Evolutionary conservation across 768 basidiomycete genomes (phyloP).

Genomic region (Pleurotus platypus): DNA sequence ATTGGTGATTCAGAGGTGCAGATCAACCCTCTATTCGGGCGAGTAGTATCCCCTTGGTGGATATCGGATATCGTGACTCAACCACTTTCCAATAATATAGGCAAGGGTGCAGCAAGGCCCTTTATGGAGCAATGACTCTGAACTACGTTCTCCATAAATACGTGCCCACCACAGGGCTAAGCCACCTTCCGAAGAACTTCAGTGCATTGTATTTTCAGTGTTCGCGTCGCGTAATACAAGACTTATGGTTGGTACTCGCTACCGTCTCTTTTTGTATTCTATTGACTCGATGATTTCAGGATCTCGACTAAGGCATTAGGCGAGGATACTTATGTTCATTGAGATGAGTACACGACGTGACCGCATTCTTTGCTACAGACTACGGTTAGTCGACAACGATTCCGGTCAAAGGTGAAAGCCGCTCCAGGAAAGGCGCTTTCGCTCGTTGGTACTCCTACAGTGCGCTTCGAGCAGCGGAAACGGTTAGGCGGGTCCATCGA

Average conservation of each 20-base stretch:
- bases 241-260: constrained; percentile 9
- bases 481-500: background rate
- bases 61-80: background rate
- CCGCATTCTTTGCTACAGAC: constrained; percentile 6
- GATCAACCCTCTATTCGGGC: constrained; percentile 19
- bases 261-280: background rate
- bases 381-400: constrained; percentile 12
- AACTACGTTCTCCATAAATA: constrained; percentile 10
- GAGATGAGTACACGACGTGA: background rate
- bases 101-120: constrained; percentile 18
- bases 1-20: constrained; percentile 17
- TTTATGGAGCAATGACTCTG: constrained; percentile 15
- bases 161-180: too few species aligned
- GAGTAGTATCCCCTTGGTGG: background rate
- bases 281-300: background rate
- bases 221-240: background rate
- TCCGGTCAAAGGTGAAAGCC: constrained; percentile 14
- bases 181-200: background rate
- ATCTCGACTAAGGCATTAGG: constrained; percentile 11
- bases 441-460: background rate
- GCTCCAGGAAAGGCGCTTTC: background rate
- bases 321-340: background rate
- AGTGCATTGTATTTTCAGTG: constrained; percentile 4
- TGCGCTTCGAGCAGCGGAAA: background rate
- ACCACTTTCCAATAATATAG: background rate